Conservation (phyloP, 2,329 filamentous ascomycete species). For the Apiospora sp. region DNA sequence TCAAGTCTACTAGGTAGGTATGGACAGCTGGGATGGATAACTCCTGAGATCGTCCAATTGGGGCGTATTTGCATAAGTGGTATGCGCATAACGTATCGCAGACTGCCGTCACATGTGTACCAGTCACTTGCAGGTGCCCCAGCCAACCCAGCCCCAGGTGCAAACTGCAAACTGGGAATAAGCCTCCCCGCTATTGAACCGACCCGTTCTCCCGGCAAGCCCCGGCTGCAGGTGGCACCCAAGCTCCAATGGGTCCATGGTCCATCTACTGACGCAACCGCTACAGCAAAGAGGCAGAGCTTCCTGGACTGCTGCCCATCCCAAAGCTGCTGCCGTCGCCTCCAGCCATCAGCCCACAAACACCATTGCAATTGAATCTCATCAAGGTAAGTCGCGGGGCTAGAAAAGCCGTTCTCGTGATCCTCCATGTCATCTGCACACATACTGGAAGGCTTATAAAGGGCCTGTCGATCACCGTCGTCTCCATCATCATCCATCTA, state of each 20-base stretch:
- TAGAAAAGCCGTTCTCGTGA: slow-evolving; percentile 6
- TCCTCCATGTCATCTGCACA: neutral
- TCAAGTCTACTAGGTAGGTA: no score
- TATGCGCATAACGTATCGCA: neutral
- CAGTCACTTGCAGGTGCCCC: no score
- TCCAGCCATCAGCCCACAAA: slow-evolving; percentile 22
- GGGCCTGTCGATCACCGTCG: neutral
- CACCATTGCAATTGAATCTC: slow-evolving; percentile 20
- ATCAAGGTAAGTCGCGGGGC: slow-evolving; percentile 15
- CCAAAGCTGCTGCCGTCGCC: slow-evolving; percentile 18
- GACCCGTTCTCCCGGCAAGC: slow-evolving; percentile 17
- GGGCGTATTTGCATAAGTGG: no score
- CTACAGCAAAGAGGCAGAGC: neutral
- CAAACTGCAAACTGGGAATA: neutral
- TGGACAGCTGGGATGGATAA: no score
- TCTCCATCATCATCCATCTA: neutral
- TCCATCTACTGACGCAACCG: slow-evolving; percentile 23
- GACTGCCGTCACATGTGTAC: no score
- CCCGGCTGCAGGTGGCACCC: slow-evolving; percentile 19
- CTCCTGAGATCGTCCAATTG: no score
- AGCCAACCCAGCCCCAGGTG: neutral
- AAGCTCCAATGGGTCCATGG: neutral
- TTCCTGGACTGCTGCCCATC: slow-evolving; percentile 14
- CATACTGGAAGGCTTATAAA: neutral
- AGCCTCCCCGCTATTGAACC: slow-evolving; percentile 11